Evolutionary conservation across 129 eudicot genomes (phyloP), one percentile per base, ranked within the genome.

Genomic region (Lonicera japonica): DNA sequence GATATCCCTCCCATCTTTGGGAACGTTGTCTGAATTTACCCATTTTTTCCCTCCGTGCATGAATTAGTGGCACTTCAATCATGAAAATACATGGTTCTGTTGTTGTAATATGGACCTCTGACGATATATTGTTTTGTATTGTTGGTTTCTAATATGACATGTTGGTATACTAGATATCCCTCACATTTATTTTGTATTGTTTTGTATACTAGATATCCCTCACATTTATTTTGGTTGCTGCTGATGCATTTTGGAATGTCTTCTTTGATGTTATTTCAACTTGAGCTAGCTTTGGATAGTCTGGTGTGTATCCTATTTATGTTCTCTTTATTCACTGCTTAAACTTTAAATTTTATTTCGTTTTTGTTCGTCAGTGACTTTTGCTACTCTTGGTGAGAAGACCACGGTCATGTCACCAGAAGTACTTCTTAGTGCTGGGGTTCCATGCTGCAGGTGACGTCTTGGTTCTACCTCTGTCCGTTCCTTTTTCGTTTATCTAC

Each of bases 391-490:
- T 69, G 98, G 86, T 24, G 86, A 80, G 84, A 92, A 87, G 80
- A 92, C 90, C 50, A 92, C 96, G 4, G 83, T 92, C 68, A 85
- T 92, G 85, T 87, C 98, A 23, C 98, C 98, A 0, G 96, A 92
- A 76, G 91, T 87, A 57, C 82, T 91, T 50, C 51, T 84, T 40
- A 78, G 54, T 65, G 95, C 96, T 21, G 95, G 96, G 29, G 83
- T 91, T 56, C 96, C 98, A 56, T 87, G 96, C 72, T 91, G 88
- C 95, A 84, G 98, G 98, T 91, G 46, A 75, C 34, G 14, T 7
- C 39, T 50, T 45, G 24, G 63, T 51, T 43, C 50, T 10, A 43
- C 50, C 1, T 14, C 14, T 43, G 50, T 43, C 50, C 16, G 3
- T 14, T n/a, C n/a, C n/a, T 43, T 43, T 43, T 43, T 43, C 8